Base-by-base conservation (phyloP, 2,329 filamentous ascomycete genomes). In the Ophiocordyceps camponoti-rufipedis region DNA sequence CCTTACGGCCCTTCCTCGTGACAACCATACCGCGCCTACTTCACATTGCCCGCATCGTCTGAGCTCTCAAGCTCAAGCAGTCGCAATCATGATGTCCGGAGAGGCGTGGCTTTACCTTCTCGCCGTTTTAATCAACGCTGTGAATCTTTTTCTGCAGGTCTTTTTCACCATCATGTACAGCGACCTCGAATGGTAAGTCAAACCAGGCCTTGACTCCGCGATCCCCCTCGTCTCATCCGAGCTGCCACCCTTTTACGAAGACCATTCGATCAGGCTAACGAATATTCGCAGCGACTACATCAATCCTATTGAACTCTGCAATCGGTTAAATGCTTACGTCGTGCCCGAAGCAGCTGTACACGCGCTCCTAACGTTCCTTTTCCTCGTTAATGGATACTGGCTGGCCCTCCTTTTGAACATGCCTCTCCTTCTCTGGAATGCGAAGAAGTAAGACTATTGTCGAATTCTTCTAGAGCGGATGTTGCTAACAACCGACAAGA, bases 121-220 rank as follows among this genome's bases (percentile, higher is more conserved):
- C 68, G 82, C 89, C 69, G 93, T 98, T 67, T 77, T 98, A 64
- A 93, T 98, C 74, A 98, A 98, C 72, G 91, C 91, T 71, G 88
- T 98, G 78, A 98, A 98, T 74, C 78, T 98, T 61, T 98, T 98
- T 69, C 76, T 98, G 48, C 93, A 98, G 72, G 91, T 98, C 58
- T 98, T 98, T 77, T 98, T 98, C 72, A 98, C 91, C 48, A 98
- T 98, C 62, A 98, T 98, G 93, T 98, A 96, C 71, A 94, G 86
- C 67, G 91, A 98, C 75, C 70, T 98, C 59, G 91, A 98, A 82
- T 98, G 91, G 88, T 94, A 71, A 60, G 85, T 73, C 29, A n/a
- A 9, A 38, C 5, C 14, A 14, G 16, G 14, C n/a, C 33, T 6
- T 16, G 13, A 16, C 6, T 38, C 4, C 8, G 13, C 12, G 9